A percentile compares a stretch with the other conserved stretches of the same genome.
These are phyloP conservation scores for Linum lewisii DNA, from an alignment of 345 rosid species.

Conservation along the genomic window DNA sequence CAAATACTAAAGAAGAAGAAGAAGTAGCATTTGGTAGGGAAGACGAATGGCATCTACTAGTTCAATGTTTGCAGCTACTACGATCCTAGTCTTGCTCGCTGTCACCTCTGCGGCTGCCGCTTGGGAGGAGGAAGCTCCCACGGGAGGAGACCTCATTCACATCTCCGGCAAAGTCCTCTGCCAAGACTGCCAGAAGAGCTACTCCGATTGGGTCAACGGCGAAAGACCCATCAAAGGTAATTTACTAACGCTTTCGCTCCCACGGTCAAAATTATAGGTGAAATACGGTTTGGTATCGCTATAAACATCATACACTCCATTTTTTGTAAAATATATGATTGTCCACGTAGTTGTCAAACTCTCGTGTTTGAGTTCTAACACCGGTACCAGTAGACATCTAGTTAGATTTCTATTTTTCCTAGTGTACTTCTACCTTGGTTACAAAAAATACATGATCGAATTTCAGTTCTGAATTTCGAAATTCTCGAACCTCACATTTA, in stretches of 20 bases:
- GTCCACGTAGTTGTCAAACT: too few relatives aligned
- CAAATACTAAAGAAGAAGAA: neutral
- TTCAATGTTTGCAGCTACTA: slow-evolving; percentile 8
- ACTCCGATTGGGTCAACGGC: slow-evolving; percentile 47
- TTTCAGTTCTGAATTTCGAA: too few relatives aligned
- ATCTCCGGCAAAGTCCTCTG: slow-evolving; percentile 60
- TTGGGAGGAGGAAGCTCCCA: neutral
- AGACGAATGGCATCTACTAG: slow-evolving; percentile 14
- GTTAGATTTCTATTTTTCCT: too few relatives aligned
- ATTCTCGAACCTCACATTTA: neutral
- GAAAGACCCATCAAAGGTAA: slow-evolving; percentile 59
- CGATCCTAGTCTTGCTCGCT: slow-evolving; percentile 7
- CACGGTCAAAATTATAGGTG: neutral
- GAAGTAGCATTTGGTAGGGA: too few relatives aligned
- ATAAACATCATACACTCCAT: too few relatives aligned
- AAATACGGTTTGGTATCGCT: too few relatives aligned
- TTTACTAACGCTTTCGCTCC: neutral
- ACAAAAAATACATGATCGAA: too few relatives aligned
- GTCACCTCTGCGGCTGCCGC: slow-evolving; percentile 8
- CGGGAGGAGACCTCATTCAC: slow-evolving; percentile 28
- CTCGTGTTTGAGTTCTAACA: too few relatives aligned
- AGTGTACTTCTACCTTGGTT: too few relatives aligned
- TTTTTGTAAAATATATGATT: too few relatives aligned
- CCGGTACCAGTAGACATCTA: too few relatives aligned
- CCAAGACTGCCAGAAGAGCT: slow-evolving; percentile 69